Evolutionary conservation across 352 stramenopile species (phyloP).

Genomic region (Phytophthora cryptogea): DNA sequence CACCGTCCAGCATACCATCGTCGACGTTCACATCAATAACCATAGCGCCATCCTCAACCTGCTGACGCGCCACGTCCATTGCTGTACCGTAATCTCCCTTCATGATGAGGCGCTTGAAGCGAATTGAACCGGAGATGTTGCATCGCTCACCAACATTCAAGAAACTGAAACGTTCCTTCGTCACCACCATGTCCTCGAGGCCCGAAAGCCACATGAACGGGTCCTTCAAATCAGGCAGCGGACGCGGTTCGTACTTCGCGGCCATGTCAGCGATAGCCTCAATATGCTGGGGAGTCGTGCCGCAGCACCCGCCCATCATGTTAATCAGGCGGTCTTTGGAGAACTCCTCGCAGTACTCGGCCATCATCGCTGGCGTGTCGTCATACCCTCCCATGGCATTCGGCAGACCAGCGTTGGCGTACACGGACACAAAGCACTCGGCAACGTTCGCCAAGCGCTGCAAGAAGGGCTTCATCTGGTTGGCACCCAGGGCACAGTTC

Average conservation of each 20-base stretch:
- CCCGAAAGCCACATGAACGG: conserved; percentile 97
- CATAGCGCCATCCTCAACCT: conserved; percentile 97
- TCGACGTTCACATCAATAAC: conserved; percentile 99
- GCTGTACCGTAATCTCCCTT: conserved; percentile 93
- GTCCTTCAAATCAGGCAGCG: conserved; percentile 79
- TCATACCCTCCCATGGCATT: conserved; percentile 98
- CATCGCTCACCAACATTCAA: conserved; percentile 97
- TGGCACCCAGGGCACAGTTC: conserved; percentile 96
- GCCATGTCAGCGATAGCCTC: conserved; percentile 88
- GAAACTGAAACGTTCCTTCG: conserved; percentile 94
- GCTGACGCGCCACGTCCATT: conserved; percentile 97
- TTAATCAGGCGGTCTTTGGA: conserved; percentile 95
- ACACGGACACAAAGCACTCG: conserved; percentile 97
- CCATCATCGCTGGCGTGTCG: conserved; percentile 94
- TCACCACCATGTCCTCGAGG: conserved; percentile 94
- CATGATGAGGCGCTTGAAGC: conserved; percentile 97
- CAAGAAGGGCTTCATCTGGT: conserved; percentile 97
- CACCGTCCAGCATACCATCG: conserved; percentile 96
- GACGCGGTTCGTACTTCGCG: conserved; percentile 76
- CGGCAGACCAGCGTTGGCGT: conserved; percentile 96
- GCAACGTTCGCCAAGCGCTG: conserved; percentile 90
- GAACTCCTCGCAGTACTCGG: conserved; percentile 93
- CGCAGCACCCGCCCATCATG: conserved; percentile 97
- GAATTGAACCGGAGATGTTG: conserved; percentile 95
- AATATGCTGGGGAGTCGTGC: conserved; percentile 95